Conservation (phyloP, 805 yeast species). For the Myxozyma kluyveri region DNA sequence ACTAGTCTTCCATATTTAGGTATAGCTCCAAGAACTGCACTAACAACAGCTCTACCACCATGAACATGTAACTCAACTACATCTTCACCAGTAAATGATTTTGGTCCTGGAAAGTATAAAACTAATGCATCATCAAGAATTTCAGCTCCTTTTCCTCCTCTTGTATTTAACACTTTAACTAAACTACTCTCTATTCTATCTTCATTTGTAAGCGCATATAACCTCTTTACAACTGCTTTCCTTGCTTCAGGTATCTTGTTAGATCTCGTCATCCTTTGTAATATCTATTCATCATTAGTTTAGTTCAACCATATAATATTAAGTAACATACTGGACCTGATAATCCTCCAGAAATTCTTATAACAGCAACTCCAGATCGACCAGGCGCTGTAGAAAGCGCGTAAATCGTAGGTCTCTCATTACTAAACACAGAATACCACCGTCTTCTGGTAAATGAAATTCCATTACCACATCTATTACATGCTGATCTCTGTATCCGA, state of each 20-base stretch:
- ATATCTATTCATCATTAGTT: conserved; percentile 47
- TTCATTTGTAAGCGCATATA: conserved; percentile 14
- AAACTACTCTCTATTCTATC: no score
- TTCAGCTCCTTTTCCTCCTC: conserved; percentile 7
- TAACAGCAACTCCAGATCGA: conserved; percentile 80
- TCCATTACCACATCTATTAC: no score
- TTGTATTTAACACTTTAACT: no score
- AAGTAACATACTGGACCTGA: conserved; percentile 41
- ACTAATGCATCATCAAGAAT: conserved; percentile 77
- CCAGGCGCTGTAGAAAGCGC: conserved; percentile 85
- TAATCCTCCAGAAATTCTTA: conserved; percentile 76
- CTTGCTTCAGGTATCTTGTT: conserved; percentile 13
- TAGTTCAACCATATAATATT: conserved; percentile 25
- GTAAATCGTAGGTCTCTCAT: conserved; percentile 63
- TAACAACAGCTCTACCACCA: conserved; percentile 86
- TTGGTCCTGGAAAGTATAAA: conserved; percentile 66
- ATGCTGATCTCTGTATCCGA: no score
- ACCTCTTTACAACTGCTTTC: conserved; percentile 13
- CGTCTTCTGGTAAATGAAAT: background rate
- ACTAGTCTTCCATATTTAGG: conserved; percentile 27
- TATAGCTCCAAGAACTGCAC: conserved; percentile 65
- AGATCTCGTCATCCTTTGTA: conserved; percentile 14
- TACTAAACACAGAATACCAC: background rate
- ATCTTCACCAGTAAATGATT: conserved; percentile 91
- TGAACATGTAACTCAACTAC: conserved; percentile 84